Base-by-base conservation (phyloP, 2,329 filamentous ascomycete species). In the Cladosporium cucumerinum region DNA sequence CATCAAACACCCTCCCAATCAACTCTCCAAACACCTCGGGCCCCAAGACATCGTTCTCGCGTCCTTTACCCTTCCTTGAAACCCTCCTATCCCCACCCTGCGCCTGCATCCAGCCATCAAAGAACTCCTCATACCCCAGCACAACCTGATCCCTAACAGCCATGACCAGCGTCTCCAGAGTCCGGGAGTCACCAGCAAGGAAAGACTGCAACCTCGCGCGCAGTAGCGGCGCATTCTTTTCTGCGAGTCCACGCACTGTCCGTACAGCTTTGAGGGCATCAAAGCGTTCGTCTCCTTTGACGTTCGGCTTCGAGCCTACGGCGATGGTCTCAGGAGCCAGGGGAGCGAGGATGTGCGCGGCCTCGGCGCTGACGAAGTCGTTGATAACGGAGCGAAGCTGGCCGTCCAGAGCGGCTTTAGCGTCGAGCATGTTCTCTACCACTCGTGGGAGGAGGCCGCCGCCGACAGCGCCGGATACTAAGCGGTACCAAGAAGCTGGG, bases 371-470 rank as follows among this genome's bases (percentile, higher is more conserved):
- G n/a, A 87, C 88, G 68, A 90, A 88, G 66, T 89, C 86, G 65
- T 86, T 88, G 73, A 90, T 89, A 1, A 86, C 85, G 6, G 82
- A 84, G 48, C 87, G 78, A 8, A 90, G 79, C 8, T 84, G 80
- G 0, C 85, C 86, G 69, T 90, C 87, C 0, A 90, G 80, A 73
- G 90, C 87, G 12, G 85, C 86, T 76, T 89, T 89, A 23, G 87
- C 87, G 72, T 90, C 87, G 18, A 89, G 81, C 87, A 90, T 89
- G 72, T 89, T 89, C 72, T 89, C 86, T 0, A 90, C 85, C 2
- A 90, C 87, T 54, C 85, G 85, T 0, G 87, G 87, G 32, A 89
- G 78, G 2, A 89, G 82, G 11, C 83, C 81, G 57, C 74, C 74
- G 48, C 74, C 74, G 2, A 75, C 69, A 36, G 73, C 73, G 32